Evolutionary conservation across 2,329 filamentous ascomycete genomes (phyloP).

Genomic region (Helotiales sp.): DNA sequence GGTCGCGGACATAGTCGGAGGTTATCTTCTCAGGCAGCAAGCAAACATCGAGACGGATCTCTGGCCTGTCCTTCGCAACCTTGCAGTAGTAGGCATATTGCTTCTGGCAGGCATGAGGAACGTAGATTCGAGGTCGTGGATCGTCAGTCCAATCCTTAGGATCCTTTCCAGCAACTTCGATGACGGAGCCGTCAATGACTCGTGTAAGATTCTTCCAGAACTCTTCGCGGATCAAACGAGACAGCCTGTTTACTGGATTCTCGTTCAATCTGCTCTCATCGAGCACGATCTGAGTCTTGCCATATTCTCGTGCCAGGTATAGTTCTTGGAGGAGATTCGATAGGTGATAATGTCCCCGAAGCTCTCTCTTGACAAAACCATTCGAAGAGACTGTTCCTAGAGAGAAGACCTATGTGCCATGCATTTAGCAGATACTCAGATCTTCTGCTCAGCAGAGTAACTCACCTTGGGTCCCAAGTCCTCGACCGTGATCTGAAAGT

Average conservation of each 20-base stretch:
- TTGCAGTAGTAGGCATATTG: constrained; percentile 87
- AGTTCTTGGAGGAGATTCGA: constrained; percentile 96
- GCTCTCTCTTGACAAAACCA: constrained; percentile 83
- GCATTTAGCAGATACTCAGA: background rate
- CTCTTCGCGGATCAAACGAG: constrained; percentile 80
- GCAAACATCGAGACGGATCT: constrained; percentile 84
- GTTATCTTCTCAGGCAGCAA: constrained; percentile 77
- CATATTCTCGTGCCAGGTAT: constrained; percentile 86
- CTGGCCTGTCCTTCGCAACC: constrained; percentile 75
- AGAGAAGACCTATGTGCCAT: constrained; percentile 65
- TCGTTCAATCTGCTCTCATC: constrained; percentile 91
- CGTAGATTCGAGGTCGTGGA: constrained; percentile 86
- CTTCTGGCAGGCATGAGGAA: constrained; percentile 80
- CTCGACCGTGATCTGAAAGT: constrained; percentile 97
- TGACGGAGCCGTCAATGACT: constrained; percentile 83
- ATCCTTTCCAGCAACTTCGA: constrained; percentile 83
- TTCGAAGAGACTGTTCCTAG: constrained; percentile 84
- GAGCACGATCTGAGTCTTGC: constrained; percentile 84
- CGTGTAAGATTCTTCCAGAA: constrained; percentile 94
- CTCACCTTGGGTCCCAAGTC: constrained; percentile 86
- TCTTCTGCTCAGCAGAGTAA: background rate
- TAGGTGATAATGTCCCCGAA: constrained; percentile 95
- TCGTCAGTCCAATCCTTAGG: constrained; percentile 95
- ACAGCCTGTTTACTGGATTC: constrained; percentile 87
- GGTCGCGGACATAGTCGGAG: constrained; percentile 74